Evolutionary conservation across 352 stramenopile species (phyloP).

Genomic region (Globisporangium parvum): DNA sequence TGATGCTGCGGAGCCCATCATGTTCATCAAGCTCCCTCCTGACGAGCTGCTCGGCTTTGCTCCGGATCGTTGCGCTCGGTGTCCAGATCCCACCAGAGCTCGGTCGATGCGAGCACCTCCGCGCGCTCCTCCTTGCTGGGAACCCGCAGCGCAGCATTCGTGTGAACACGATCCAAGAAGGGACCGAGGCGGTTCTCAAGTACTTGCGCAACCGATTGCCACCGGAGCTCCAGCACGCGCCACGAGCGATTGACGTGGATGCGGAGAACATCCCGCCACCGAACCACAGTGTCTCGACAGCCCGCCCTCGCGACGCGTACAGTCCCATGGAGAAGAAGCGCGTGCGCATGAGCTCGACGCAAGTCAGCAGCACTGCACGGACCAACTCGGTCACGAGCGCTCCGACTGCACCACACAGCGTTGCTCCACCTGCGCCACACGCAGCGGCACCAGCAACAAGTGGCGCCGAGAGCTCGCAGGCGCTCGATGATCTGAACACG

Average conservation of each 20-base stretch:
- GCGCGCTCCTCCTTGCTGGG: constrained; percentile 51
- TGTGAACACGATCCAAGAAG: constrained; percentile 53
- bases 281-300: not conserved
- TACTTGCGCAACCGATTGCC: constrained; percentile 60
- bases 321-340: constrained; percentile 25
- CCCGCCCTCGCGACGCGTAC: not conserved
- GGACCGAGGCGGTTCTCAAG: constrained; percentile 67
- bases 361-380: constrained; percentile 1
- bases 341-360: constrained; percentile 20
- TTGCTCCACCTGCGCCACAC: too few species aligned
- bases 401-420: not conserved
- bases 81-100: constrained; percentile 62
- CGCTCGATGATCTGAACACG: constrained; percentile 26
- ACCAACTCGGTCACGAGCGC: not conserved
- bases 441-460: not conserved
- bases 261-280: constrained; percentile 14
- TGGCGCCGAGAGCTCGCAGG: not conserved
- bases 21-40: too few species aligned
- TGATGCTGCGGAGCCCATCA: too few species aligned
- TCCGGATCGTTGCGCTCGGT: not conserved
- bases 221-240: constrained; percentile 14
- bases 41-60: too few species aligned
- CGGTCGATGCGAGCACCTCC: constrained; percentile 46
- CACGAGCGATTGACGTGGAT: not conserved
- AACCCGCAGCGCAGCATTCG: constrained; percentile 79